Base-by-base conservation (phyloP, 1,139 yeast genomes). In the Geotrichum phurueaensis region DNA sequence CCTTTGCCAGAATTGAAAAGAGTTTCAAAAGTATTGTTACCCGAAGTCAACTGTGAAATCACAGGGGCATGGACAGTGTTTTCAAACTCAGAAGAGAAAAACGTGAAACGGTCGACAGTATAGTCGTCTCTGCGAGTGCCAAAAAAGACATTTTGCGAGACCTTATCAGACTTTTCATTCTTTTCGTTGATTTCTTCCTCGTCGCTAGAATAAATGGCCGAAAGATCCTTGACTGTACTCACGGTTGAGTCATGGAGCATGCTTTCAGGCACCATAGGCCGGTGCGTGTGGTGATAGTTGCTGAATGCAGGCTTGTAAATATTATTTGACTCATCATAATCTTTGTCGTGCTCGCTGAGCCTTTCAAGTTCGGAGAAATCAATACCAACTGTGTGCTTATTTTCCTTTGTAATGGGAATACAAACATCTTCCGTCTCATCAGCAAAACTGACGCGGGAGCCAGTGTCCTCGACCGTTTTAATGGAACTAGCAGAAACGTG, bases 361-460 rank as follows among this genome's bases (percentile, higher is more conserved):
- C 70, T 73, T 58, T 77, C 79, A 31, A 76, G 69, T 54, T 76
- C 80, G 25, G 65, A 68, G 62, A 75, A 73, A 60, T 77, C 78
- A 54, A 75, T 69, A 3, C 73, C 75, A 25, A 66, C 63, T 33
- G 68, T 67, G 25, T 67, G 71, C 56, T 68, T 66, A 22, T 66
- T 84, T 67, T 86, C 89, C 25, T 89, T 84, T 58, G 85, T 79
- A 89, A 90, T 87, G 1, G 99, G 98, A 76, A 92, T 91, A 78
- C 98, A 94, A 54, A 94, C 99, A 80, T 94, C 98, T 71, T 92
- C 97, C 0, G 97, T 90, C 50, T 88, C 96, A 68, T 87, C 68
- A 45, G 67, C 68, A 53, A 72, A 64, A 58, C 73, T 70, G 22
- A 67, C 66, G 18, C 70, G 68, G 15, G 76, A 72, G 2, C 66